These are phyloP conservation scores for Brettanomyces nanus DNA, from an alignment of 805 yeast genomes.

Conservation along the genomic window DNA sequence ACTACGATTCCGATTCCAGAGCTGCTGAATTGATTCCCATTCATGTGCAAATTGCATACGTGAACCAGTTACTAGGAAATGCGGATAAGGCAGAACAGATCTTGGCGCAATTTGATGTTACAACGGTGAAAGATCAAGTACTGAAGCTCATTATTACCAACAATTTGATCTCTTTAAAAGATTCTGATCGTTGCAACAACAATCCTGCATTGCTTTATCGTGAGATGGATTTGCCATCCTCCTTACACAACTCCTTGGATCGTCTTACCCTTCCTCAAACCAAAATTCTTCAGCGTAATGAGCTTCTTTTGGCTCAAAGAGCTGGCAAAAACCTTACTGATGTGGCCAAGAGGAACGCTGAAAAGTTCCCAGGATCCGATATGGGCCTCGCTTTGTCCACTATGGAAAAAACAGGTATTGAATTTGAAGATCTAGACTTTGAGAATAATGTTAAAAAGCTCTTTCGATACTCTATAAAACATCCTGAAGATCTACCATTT, in stretches of 20 bases:
- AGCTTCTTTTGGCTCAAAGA: constrained; percentile 32
- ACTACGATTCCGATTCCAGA: constrained; percentile 38
- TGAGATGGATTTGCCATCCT: constrained; percentile 23
- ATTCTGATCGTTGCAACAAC: constrained; percentile 3
- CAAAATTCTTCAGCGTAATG: constrained; percentile 34
- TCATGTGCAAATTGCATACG: constrained; percentile 50
- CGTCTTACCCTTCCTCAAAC: constrained; percentile 35
- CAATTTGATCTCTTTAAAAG: constrained; percentile 31
- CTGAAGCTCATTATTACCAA: constrained; percentile 35
- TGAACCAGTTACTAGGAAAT: constrained; percentile 32
- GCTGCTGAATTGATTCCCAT: constrained; percentile 52
- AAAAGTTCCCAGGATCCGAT: constrained; percentile 17
- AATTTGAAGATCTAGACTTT: constrained; percentile 5
- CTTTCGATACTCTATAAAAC: constrained; percentile 27
- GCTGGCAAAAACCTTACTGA: constrained; percentile 27
- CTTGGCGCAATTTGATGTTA: constrained; percentile 27
- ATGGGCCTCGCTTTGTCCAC: constrained; percentile 13
- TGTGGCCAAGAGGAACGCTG: constrained; percentile 12
- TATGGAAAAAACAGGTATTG: constrained; percentile 14
- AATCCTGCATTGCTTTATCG: constrained; percentile 23
- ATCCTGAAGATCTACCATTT: constrained; percentile 24
- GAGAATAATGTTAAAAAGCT: constrained; percentile 21
- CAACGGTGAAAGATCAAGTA: constrained; percentile 30
- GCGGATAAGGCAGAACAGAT: constrained; percentile 27
- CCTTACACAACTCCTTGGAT: constrained; percentile 18